Percentiles rank a stretch among this genome's conserved stretches.
These are phyloP conservation scores for Metarhizium brunneum DNA, from an alignment of 2,329 filamentous ascomycete genomes.

Conservation along the genomic window DNA sequence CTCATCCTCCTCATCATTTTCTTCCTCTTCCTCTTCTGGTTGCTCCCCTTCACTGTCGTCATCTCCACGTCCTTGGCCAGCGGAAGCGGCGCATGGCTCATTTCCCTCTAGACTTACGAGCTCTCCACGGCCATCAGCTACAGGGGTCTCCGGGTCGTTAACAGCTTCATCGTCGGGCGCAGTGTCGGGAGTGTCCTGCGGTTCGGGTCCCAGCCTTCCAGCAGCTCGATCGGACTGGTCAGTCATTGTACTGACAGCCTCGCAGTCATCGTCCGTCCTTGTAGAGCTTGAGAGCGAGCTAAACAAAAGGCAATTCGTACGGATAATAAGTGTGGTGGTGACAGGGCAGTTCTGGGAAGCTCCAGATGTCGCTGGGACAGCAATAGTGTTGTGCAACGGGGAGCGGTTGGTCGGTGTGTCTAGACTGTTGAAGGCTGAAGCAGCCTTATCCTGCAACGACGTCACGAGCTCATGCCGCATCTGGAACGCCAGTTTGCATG, in stretches of 20 bases:
- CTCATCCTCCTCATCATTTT: conserved; percentile 40
- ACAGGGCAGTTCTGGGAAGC: not conserved
- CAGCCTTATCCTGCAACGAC: not conserved
- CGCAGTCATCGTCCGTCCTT: conserved; percentile 4
- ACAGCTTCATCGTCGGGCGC: not conserved
- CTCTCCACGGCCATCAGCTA: not conserved
- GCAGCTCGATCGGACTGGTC: conserved; percentile 5
- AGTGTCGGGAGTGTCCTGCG: not conserved
- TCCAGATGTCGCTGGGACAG: not conserved
- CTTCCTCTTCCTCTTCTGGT: conserved; percentile 28
- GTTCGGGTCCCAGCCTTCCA: not conserved
- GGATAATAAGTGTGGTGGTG: not conserved
- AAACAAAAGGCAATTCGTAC: not conserved
- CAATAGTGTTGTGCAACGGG: not conserved
- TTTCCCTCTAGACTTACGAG: not conserved
- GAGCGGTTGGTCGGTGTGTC: not conserved
- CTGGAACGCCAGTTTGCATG: no score
- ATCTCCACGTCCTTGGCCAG: not conserved
- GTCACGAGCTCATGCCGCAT: conserved; percentile 15
- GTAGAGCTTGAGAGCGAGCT: not conserved
- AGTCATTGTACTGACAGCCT: conserved; percentile 6
- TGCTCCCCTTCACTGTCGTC: conserved; percentile 14
- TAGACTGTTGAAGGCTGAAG: not conserved
- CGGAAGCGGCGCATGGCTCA: not conserved
- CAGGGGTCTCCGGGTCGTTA: not conserved